Percentiles rank a stretch among this genome's conserved stretches.
Evolutionary conservation across 352 stramenopile species (phyloP).

Genomic region (Aphanomyces stellatus): DNA sequence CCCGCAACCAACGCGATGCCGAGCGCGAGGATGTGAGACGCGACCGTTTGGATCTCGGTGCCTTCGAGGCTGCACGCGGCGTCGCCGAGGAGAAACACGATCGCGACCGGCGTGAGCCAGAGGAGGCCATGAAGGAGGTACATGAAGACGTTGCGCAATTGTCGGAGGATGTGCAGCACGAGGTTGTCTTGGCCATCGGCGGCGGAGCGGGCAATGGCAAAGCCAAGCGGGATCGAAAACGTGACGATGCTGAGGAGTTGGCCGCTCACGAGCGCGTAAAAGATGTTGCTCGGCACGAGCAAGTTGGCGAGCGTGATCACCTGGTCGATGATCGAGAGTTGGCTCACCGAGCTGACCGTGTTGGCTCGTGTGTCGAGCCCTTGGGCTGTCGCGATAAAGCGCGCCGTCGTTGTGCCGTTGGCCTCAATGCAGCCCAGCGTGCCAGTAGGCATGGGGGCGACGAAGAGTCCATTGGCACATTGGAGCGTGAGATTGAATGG

Average conservation of each 20-base stretch:
- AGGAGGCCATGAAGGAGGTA: slow-evolving; percentile 33
- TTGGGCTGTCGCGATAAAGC: neutral
- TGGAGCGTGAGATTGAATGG: slow-evolving; percentile 18
- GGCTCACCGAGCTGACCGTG: neutral
- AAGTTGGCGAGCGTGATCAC: slow-evolving; percentile 46
- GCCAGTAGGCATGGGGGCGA: slow-evolving; percentile 30
- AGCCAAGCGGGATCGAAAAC: slow-evolving; percentile 56
- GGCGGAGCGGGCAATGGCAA: neutral
- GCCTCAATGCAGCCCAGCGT: slow-evolving; percentile 31
- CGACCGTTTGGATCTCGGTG: neutral
- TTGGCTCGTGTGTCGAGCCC: neutral
- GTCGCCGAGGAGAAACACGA: slow-evolving; percentile 20
- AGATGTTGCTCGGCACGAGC: slow-evolving; percentile 61
- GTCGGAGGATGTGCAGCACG: slow-evolving; percentile 24
- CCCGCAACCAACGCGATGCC: slow-evolving; percentile 14
- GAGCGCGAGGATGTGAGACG: neutral
- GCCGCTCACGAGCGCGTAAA: slow-evolving; percentile 31
- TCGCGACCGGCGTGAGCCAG: slow-evolving; percentile 27
- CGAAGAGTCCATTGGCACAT: slow-evolving; percentile 43
- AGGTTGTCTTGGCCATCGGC: neutral
- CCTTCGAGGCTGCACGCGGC: neutral
- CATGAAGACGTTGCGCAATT: slow-evolving; percentile 35
- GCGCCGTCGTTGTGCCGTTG: neutral
- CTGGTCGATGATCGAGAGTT: slow-evolving; percentile 33
- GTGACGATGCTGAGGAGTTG: slow-evolving; percentile 54